phyloP scores from a whole-genome alignment of 345 rosid genomes.

The Chamaenerion angustifolium region DNA sequence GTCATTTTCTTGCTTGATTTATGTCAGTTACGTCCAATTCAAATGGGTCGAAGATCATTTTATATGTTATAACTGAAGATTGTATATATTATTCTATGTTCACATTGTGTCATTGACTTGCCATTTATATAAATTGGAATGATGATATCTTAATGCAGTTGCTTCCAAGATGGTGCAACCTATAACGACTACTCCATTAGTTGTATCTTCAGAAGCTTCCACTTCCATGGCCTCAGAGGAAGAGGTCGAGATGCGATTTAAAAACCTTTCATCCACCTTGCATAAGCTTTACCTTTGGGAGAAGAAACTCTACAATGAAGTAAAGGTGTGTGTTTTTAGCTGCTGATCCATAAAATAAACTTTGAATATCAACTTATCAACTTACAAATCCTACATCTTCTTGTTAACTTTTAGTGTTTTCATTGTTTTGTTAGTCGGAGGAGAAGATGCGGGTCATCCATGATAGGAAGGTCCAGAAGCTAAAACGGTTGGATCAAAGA shows the following conservation, averaged over 20 bases:
- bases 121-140: too few relatives aligned
- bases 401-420: too few relatives aligned
- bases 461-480: slow-evolving; percentile 32
- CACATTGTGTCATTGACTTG: too few relatives aligned
- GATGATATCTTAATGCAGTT: not conserved
- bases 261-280: slow-evolving; percentile 37
- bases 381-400: too few relatives aligned
- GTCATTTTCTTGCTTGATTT: not conserved
- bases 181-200: not conserved
- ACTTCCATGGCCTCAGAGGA: slow-evolving; percentile 11
- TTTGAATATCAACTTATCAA: too few relatives aligned
- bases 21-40: too few relatives aligned
- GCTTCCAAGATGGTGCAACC: slow-evolving; percentile 6
- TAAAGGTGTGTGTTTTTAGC: slow-evolving; percentile 41
- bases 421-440: slow-evolving; percentile 30
- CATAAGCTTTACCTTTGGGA: slow-evolving; percentile 56
- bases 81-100: too few relatives aligned
- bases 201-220: slow-evolving; percentile 6
- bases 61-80: too few relatives aligned
- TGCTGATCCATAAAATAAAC: too few relatives aligned
- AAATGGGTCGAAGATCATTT: too few relatives aligned
- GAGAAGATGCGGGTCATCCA: slow-evolving; percentile 40
- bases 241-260: slow-evolving; percentile 17
- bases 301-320: slow-evolving; percentile 61
- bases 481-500: slow-evolving; percentile 29